phyloP scores from a whole-genome alignment of 1,139 yeast species.

The Candida sojae region DNA sequence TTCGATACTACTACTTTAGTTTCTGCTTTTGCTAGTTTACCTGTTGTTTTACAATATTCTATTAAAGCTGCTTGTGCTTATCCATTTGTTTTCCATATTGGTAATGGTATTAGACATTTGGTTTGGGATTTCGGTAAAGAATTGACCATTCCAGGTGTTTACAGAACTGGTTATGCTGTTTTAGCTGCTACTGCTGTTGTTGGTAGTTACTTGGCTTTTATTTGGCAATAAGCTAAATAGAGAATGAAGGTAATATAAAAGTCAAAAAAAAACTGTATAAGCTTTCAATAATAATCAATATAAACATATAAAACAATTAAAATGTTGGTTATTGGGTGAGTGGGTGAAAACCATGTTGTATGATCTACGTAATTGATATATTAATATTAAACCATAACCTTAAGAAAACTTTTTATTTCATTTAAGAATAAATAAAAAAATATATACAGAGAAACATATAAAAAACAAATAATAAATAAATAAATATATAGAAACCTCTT shows the following conservation, averaged over 20 bases:
- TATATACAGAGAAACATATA: slow-evolving; percentile 11
- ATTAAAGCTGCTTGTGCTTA: slow-evolving; percentile 71
- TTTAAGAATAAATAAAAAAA: not conserved
- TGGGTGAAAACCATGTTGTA: too few relatives aligned
- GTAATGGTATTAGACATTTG: slow-evolving; percentile 90
- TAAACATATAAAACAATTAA: too few relatives aligned
- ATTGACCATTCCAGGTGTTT: slow-evolving; percentile 81
- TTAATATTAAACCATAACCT: too few relatives aligned
- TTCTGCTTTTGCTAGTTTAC: slow-evolving; percentile 56
- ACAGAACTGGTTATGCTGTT: slow-evolving; percentile 87
- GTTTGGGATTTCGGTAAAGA: slow-evolving; percentile 87
- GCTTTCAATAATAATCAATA: not conserved
- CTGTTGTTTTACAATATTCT: slow-evolving; percentile 59
- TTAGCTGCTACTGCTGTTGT: slow-evolving; percentile 68
- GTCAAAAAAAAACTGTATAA: slow-evolving; percentile 1
- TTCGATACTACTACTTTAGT: slow-evolving; percentile 67
- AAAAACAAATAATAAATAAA: too few relatives aligned
- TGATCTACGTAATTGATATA: too few relatives aligned
- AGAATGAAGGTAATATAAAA: not conserved
- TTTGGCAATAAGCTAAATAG: slow-evolving; percentile 16
- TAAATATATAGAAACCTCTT: too few relatives aligned
- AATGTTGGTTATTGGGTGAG: too few relatives aligned
- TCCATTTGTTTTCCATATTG: slow-evolving; percentile 85
- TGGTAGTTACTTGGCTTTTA: slow-evolving; percentile 59
- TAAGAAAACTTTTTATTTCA: too few relatives aligned